These are phyloP conservation scores for Aquilaria agallochum DNA, from an alignment of 441 rosid genomes.

Conservation along the genomic window DNA sequence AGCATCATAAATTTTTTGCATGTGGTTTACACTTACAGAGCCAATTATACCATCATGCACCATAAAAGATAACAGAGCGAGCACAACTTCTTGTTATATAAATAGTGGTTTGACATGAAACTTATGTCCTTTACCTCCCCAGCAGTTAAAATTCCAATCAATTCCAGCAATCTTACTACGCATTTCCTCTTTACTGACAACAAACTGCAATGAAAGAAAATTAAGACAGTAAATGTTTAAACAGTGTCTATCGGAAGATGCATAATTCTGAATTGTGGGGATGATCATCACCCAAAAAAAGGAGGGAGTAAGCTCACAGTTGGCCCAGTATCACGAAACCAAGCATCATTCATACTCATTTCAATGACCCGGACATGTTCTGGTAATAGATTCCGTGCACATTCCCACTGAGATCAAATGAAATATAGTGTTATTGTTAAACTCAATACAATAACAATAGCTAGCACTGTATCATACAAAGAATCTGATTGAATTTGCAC, in stretches of 20 bases:
- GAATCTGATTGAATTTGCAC: conserved; percentile 9
- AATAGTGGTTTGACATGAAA: no score
- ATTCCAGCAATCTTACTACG: conserved; percentile 65
- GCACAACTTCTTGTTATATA: no score
- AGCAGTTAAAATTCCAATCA: conserved; percentile 87
- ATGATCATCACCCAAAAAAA: conserved; percentile 4
- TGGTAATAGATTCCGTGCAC: conserved; percentile 74
- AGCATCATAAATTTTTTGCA: no score
- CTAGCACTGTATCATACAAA: background rate
- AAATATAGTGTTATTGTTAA: conserved; percentile 11
- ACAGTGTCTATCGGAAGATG: background rate
- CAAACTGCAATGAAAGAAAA: conserved; percentile 39
- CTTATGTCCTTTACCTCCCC: conserved; percentile 58
- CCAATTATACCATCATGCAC: no score
- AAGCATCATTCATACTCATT: conserved; percentile 92
- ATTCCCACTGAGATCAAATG: conserved; percentile 58
- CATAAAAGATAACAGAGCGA: no score
- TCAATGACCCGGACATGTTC: conserved; percentile 71
- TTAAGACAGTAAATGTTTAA: background rate
- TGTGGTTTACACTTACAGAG: no score
- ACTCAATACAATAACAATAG: conserved; percentile 6
- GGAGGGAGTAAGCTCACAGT: conserved; percentile 47
- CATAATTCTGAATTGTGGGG: background rate
- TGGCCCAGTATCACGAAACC: conserved; percentile 97
- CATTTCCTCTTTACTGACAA: conserved; percentile 34